Evolutionary conservation across 169 alveolate species (phyloP).

Genomic region (Plasmodium gaboni): DNA sequence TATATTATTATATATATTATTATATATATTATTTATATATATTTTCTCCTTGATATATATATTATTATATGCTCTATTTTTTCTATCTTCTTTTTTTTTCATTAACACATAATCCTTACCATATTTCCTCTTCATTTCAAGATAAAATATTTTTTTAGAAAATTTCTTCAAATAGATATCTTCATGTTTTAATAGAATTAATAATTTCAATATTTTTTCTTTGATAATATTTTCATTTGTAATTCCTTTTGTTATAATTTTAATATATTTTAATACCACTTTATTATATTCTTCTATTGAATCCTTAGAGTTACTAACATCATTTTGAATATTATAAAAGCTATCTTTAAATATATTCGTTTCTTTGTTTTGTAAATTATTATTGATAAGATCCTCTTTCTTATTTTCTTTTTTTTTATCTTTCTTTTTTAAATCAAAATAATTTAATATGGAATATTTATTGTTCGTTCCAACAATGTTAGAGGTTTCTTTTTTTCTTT

Average conservation of each 20-base stretch:
- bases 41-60: constrained; percentile 22
- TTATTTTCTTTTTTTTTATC: constrained; percentile 24
- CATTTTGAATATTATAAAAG: constrained; percentile 31
- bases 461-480: constrained; percentile 15
- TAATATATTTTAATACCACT: constrained; percentile 34
- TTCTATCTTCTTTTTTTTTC: constrained; percentile 38
- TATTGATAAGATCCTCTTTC: constrained; percentile 11
- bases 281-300: constrained; percentile 8
- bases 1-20: constrained; percentile 7
- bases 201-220: constrained; percentile 62
- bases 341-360: constrained; percentile 10
- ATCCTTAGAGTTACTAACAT: constrained; percentile 6
- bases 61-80: constrained; percentile 16
- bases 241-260: constrained; percentile 13
- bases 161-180: constrained; percentile 64
- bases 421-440: constrained; percentile 32
- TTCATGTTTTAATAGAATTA: constrained; percentile 35
- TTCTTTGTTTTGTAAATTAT: background rate
- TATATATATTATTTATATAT: constrained; percentile 70
- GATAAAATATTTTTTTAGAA: constrained; percentile 21
- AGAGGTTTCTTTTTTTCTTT: constrained; percentile 2
- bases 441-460: constrained; percentile 56
- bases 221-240: constrained; percentile 22
- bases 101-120: background rate
- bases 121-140: constrained; percentile 31